These are phyloP conservation scores for Globisporangium spinosum DNA, from an alignment of 352 stramenopile species.

Conservation along the genomic window DNA sequence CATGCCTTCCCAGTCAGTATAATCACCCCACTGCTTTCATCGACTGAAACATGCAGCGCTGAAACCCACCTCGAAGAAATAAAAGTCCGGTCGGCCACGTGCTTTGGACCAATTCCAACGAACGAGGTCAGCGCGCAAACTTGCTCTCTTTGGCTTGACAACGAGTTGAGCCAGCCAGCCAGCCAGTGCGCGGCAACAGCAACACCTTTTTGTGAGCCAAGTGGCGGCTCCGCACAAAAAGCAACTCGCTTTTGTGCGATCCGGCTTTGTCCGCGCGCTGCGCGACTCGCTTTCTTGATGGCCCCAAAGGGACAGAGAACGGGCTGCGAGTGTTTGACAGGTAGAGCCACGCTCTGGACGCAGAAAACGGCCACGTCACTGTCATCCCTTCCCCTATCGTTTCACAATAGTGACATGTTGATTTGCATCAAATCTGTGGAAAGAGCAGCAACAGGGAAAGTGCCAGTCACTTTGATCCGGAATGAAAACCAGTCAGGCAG, in stretches of 20 bases:
- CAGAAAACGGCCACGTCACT: slow-evolving; percentile 7
- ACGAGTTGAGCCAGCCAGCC: background rate
- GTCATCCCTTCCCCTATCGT: background rate
- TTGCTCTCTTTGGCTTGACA: background rate
- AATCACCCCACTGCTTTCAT: background rate
- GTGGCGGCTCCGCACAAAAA: background rate
- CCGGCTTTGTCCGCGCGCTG: slow-evolving; percentile 7
- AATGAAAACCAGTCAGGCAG: background rate
- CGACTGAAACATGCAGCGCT: background rate
- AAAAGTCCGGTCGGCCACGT: background rate
- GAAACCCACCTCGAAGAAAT: background rate
- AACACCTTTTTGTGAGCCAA: background rate
- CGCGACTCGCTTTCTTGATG: slow-evolving; percentile 6
- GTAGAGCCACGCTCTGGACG: slow-evolving; percentile 6
- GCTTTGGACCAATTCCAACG: background rate
- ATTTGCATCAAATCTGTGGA: background rate
- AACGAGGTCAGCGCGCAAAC: background rate
- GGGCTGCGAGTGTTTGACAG: slow-evolving; percentile 1
- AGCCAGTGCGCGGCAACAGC: background rate
- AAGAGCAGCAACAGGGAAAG: background rate
- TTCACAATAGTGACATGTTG: too few species aligned
- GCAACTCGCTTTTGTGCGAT: background rate
- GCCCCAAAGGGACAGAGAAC: background rate
- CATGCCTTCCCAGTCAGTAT: background rate
- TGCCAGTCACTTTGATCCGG: background rate